phyloP scores from a whole-genome alignment of 1,284 basidiomycete species.

The Ustilago trichophora region DNA sequence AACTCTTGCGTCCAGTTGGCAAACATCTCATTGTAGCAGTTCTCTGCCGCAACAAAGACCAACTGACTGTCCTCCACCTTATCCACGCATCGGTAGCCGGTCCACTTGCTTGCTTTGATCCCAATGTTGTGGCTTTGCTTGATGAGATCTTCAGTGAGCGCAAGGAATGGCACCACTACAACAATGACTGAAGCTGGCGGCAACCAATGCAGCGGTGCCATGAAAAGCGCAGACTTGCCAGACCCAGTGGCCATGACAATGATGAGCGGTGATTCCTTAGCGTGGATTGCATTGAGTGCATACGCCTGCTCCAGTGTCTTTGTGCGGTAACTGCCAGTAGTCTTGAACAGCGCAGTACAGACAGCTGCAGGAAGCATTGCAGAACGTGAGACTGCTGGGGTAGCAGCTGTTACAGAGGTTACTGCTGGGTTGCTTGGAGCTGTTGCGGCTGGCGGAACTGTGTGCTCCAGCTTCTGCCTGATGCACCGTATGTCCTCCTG shows the following conservation, averaged over 20 bases:
- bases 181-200: background rate
- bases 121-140: background rate
- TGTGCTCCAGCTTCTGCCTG: background rate
- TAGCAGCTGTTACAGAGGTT: too few species aligned
- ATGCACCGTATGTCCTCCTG: background rate
- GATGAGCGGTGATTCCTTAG: too few species aligned
- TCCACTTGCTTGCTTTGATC: too few species aligned
- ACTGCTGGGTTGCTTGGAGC: too few species aligned
- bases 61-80: conserved; percentile 1
- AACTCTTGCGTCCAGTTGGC: background rate
- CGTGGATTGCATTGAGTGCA: too few species aligned
- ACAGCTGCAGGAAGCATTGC: too few species aligned
- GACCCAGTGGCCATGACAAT: too few species aligned
- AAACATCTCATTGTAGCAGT: conserved; percentile 2
- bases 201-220: background rate
- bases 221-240: too few species aligned
- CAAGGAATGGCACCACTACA: background rate
- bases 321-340: too few species aligned
- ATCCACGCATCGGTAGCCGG: background rate
- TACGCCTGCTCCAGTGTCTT: background rate
- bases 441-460: background rate
- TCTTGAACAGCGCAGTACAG: too few species aligned
- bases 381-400: too few species aligned
- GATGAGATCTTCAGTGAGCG: background rate
- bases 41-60: too few species aligned